Base-by-base conservation (phyloP, 768 basidiomycete genomes). In the Mycena metata region DNA sequence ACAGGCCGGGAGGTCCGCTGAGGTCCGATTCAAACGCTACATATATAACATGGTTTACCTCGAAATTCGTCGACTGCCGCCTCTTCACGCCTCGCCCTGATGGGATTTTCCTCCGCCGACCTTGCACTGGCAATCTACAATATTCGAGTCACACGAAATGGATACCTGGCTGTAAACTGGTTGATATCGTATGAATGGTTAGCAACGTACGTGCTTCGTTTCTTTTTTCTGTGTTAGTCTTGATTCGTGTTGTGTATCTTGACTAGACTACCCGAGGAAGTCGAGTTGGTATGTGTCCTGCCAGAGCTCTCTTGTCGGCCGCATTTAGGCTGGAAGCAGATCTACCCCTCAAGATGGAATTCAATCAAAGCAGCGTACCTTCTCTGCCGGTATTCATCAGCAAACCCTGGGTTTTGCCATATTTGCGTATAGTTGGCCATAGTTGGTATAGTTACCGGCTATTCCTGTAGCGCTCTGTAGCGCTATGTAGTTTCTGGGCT, bases 371-470 rank as follows among this genome's bases (percentile, higher is more conserved):
- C 76, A 19, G 72, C 80, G 21, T 85, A 83, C 64, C 72, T 85
- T 2, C 69, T 82, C 13, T 85, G 83, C 67, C 77, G 83, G 21
- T 85, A 85, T 70, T n/a, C n/a, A n/a, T n/a, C n/a, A n/a, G n/a
- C n/a, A n/a, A n/a, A n/a, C n/a, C n/a, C n/a, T n/a, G n/a, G n/a
- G n/a, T n/a, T n/a, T n/a, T n/a, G n/a, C n/a, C n/a, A n/a, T n/a
- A n/a, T n/a, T n/a, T n/a, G n/a, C n/a, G n/a, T n/a, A n/a, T n/a
- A n/a, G n/a, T n/a, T n/a, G n/a, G n/a, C n/a, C n/a, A n/a, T n/a
- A n/a, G n/a, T n/a, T n/a, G n/a, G n/a, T n/a, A n/a, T n/a, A n/a
- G n/a, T n/a, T n/a, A n/a, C n/a, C n/a, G n/a, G n/a, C n/a, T n/a
- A n/a, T n/a, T n/a, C n/a, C n/a, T n/a, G n/a, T n/a, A n/a, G n/a